Evolutionary conservation across 2,329 filamentous ascomycete species (phyloP), one percentile per base, ranked within the genome.

Genomic region (Xylariaceae sp.): DNA sequence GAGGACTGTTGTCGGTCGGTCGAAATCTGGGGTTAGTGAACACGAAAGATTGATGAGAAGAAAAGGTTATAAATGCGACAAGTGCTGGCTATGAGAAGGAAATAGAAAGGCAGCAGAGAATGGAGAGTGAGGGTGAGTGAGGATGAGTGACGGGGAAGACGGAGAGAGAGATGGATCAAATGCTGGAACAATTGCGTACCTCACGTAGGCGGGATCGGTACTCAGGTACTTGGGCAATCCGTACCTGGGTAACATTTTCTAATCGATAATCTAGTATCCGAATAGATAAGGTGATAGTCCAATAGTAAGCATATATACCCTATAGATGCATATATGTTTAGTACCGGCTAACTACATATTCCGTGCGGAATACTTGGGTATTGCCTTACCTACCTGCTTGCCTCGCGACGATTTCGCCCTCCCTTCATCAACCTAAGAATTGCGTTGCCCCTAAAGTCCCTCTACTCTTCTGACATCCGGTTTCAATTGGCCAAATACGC

Each of bases 1-100:
- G 69, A 55, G 23, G 23, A 30, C 23, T 61, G 52, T 65, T 44
- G 18, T 41, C 37, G 8, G 9, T 41, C 4, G 23, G 4, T 30
- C 23, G 23, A 30, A 6, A 30, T 30, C 23, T 30, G 23, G 23
- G 5, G 23, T 30, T 30, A 30, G 4, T 30, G 23, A 5, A 30
- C 4, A 30, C 23, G 5, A 30, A 5, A 5, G 1, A 30, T 30
- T 30, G 23, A 30, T 30, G 23, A 30, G 23, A 30, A 5, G 23
- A 30, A 30, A 30, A 30, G 23, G 23, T 41, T 1, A 41, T 41
- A 41, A 41, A 41, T 13, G 23, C 23, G 23, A 30, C 4, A 30
- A 30, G 17, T 30, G 23, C 23, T 30, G 23, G 23, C 23, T 5
- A 6, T 30, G 23, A 30, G 23, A 30, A 30, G 4, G 23, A 30